A percentile compares a stretch with the other conserved stretches of the same genome.
These are phyloP conservation scores for Glebionis coronaria DNA, from an alignment of 129 eudicot species.

Conservation along the genomic window DNA sequence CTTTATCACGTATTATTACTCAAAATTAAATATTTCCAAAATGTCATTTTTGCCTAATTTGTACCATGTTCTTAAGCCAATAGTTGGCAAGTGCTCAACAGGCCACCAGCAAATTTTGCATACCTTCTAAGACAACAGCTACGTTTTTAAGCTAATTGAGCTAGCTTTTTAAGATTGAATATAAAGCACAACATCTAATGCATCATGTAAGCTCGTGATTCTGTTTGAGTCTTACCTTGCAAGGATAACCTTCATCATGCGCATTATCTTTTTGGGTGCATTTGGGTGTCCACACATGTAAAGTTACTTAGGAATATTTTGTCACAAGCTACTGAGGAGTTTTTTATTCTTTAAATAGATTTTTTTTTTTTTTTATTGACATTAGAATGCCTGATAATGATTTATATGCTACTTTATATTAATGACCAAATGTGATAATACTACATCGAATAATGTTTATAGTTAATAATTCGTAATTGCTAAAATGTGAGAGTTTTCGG, in stretches of 20 bases:
- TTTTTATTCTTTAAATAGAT: neutral
- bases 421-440: no score
- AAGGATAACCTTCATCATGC: conserved; percentile 23
- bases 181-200: conserved; percentile 1
- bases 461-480: no score
- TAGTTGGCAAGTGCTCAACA: no score
- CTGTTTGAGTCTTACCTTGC: conserved; percentile 21
- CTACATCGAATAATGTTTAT: no score
- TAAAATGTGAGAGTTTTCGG: no score
- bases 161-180: neutral
- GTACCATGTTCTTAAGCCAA: no score
- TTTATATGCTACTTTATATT: no score
- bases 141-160: neutral
- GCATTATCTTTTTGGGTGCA: conserved; percentile 20
- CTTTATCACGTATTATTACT: no score
- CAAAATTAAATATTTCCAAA: neutral
- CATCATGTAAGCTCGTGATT: conserved; percentile 18
- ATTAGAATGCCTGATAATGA: no score
- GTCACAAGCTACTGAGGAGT: conserved; percentile 7
- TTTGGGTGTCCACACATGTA: conserved; percentile 25
- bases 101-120: no score
- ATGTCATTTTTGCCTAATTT: neutral
- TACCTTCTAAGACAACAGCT: no score
- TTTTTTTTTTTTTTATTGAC: no score
- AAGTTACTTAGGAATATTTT: conserved; percentile 16